Evolutionary conservation across 2,329 filamentous ascomycete genomes (phyloP), one percentile per base, ranked within the genome.

Genomic region (Stachybotrys elegans): DNA sequence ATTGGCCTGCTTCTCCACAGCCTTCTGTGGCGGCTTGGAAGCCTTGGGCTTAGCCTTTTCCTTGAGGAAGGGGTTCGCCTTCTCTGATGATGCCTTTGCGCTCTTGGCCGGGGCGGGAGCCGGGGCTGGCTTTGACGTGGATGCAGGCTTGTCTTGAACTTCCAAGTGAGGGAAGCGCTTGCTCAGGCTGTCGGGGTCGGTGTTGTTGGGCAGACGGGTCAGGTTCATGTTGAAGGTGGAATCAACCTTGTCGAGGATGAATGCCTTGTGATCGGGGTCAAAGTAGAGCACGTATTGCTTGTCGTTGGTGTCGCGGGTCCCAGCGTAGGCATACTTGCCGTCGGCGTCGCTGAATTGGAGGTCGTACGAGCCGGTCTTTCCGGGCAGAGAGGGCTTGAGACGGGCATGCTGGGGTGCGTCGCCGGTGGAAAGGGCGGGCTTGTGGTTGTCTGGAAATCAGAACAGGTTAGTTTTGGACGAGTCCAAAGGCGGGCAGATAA

Each of bases 211-310:
- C 13, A 81, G 81, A 44, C 76, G 80, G 42, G 79, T 81, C 43
- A 95, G 68, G 63, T 95, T 96, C 84, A 95, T 91, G 57, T 88
- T 84, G 66, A 95, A 86, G 31, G 83, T 83, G n/a, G 83, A 85
- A 59, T 88, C 81, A 43, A 96, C 72, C 42, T 81, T 82, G 68
- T 96, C 89, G 43, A 96, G 75, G 22, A 93, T 81, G 52, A 93
- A 93, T 44, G 78, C 84, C 57, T 92, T 81, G 42, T 80, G 81
- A 16, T 74, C 70, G 8, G 84, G 75, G 62, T 95, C 87, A 58
- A 92, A 93, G 46, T 92, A 78, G 42, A 95, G 75, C 29, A 83
- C 77, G 57, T 79, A 83, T 58, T 83, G 75, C 44, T 69, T 71
- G 45, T 76, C 71, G 46, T 75, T 73, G 20, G 71, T 74, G 43